These are phyloP conservation scores for Russula olivacea DNA, from an alignment of 768 basidiomycete species.

Conservation along the genomic window DNA sequence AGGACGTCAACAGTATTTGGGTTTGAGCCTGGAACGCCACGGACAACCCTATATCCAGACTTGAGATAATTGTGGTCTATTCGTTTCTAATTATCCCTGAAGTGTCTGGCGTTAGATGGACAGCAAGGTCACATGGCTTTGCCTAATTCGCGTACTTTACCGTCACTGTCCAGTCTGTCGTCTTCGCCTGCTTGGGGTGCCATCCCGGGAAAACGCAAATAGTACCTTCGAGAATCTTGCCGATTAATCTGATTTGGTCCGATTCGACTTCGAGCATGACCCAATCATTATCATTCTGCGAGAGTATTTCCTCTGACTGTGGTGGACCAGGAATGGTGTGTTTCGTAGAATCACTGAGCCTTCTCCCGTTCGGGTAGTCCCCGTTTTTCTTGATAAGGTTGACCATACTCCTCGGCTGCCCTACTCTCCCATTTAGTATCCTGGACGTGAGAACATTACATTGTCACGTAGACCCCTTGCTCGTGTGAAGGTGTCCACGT, in stretches of 20 bases:
- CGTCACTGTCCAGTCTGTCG: slow-evolving; percentile 63
- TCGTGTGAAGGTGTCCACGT: slow-evolving; percentile 88
- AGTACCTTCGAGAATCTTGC: slow-evolving; percentile 54
- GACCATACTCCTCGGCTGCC: slow-evolving; percentile 33
- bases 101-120: slow-evolving; percentile 10
- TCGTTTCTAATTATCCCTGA: slow-evolving; percentile 34
- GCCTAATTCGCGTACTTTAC: slow-evolving; percentile 34
- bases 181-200: slow-evolving; percentile 50
- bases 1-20: slow-evolving; percentile 91
- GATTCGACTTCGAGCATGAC: slow-evolving; percentile 95
- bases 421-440: slow-evolving; percentile 41
- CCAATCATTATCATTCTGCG: slow-evolving; percentile 72
- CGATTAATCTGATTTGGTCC: slow-evolving; percentile 84
- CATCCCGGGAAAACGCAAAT: slow-evolving; percentile 79
- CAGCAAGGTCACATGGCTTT: slow-evolving; percentile 7
- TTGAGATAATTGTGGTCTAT: slow-evolving; percentile 84
- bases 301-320: slow-evolving; percentile 65
- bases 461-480: slow-evolving; percentile 71
- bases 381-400: slow-evolving; percentile 59
- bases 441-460: slow-evolving; percentile 44
- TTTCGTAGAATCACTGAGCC: slow-evolving; percentile 31
- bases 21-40: slow-evolving; percentile 62
- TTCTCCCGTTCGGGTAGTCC: slow-evolving; percentile 53
- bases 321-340: slow-evolving; percentile 86
- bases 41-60: slow-evolving; percentile 67